Conservation (phyloP, 176 grass and related monocot genomes). For the Musa troglodytarum region DNA sequence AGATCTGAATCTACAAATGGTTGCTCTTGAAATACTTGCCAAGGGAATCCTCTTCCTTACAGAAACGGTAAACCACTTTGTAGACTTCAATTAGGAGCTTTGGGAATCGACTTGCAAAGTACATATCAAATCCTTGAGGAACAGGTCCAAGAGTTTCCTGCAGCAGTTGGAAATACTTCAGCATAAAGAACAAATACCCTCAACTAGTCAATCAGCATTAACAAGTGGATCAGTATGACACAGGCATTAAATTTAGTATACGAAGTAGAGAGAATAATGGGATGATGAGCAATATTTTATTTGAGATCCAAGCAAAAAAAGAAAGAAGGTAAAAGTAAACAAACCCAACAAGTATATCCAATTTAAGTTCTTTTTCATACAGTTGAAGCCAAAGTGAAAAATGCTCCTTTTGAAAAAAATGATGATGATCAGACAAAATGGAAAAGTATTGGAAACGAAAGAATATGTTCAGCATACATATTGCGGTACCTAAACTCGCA, state of each 20-base stretch:
- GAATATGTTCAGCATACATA: too few species aligned
- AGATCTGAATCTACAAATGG: conserved; percentile 12
- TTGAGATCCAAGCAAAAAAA: background rate
- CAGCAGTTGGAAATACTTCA: too few species aligned
- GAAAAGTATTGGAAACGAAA: too few species aligned
- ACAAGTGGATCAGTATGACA: too few species aligned
- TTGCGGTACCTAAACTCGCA: background rate
- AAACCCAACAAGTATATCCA: background rate
- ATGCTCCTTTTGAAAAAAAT: too few species aligned
- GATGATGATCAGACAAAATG: too few species aligned
- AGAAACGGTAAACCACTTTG: conserved; percentile 51
- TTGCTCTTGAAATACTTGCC: conserved; percentile 61
- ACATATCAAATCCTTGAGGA: conserved; percentile 69
- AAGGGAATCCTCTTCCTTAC: conserved; percentile 67
- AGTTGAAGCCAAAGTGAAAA: background rate
- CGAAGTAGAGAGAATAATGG: too few species aligned
- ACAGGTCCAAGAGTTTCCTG: conserved; percentile 69
- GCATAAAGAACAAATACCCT: too few species aligned
- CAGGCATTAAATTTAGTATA: too few species aligned
- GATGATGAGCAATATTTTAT: background rate
- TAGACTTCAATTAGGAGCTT: conserved; percentile 88
- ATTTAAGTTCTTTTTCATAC: background rate
- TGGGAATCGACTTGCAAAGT: conserved; percentile 74
- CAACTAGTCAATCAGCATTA: too few species aligned
- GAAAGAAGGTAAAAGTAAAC: background rate